A percentile compares a stretch with the other conserved stretches of the same genome.
Conservation (phyloP, 2,329 filamentous ascomycete genomes). For the Polychaeton citri region DNA sequence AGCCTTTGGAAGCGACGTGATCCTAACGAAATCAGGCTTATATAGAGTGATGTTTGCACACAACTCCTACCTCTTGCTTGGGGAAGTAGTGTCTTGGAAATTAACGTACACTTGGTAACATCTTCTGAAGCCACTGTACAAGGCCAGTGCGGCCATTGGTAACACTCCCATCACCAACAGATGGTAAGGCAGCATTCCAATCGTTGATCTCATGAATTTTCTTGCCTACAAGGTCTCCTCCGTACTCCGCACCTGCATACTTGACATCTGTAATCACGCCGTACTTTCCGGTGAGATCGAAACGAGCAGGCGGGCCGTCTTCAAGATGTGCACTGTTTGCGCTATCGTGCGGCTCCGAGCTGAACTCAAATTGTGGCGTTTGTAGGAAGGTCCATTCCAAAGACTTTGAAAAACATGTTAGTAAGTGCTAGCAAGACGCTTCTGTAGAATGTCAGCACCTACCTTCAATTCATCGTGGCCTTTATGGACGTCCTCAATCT, state of each 20-base stretch:
- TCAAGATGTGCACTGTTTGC: neutral
- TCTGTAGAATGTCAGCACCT: conserved; percentile 12
- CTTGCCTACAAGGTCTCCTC: conserved; percentile 15
- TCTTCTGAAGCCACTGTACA: conserved; percentile 10
- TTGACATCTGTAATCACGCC: conserved; percentile 40
- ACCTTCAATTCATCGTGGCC: conserved; percentile 52
- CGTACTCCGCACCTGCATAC: conserved; percentile 20
- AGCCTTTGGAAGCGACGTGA: too few species aligned
- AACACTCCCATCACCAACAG: conserved; percentile 1
- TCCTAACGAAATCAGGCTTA: too few species aligned
- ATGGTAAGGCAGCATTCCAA: conserved; percentile 17
- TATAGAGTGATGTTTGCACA: too few species aligned
- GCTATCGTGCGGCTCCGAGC: conserved; percentile 4
- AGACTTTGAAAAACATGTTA: conserved; percentile 35
- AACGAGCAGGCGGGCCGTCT: neutral
- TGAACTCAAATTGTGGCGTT: conserved; percentile 69
- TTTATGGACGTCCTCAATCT: conserved; percentile 42
- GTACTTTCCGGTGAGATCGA: conserved; percentile 31
- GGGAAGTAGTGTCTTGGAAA: too few species aligned
- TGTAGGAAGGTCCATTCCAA: conserved; percentile 69
- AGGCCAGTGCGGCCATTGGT: conserved; percentile 2
- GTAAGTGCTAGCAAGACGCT: conserved; percentile 17
- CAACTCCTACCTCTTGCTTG: too few species aligned
- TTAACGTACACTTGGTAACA: too few species aligned
- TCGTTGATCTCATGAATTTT: conserved; percentile 37